A percentile compares a stretch with the other conserved stretches of the same genome.
Conservation (phyloP, 768 basidiomycete species). For the Lentinula guzmanii region DNA sequence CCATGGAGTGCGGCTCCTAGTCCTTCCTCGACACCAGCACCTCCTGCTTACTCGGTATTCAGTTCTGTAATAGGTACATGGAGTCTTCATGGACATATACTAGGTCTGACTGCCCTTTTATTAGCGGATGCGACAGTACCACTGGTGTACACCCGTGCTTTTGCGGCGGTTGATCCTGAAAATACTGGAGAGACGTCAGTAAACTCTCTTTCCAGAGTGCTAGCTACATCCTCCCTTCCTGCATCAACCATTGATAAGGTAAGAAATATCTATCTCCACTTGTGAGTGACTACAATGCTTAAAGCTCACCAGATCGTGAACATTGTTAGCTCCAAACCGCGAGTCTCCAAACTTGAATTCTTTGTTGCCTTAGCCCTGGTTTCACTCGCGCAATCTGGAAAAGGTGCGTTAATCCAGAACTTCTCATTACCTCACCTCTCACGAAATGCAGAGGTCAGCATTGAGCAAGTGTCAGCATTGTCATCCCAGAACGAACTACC, state of each 20-base stretch:
- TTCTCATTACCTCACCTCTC: background rate
- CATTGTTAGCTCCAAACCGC: constrained; percentile 72
- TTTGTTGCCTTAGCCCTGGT: constrained; percentile 87
- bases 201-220: constrained; percentile 72
- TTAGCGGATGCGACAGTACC: constrained; percentile 80
- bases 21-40: constrained; percentile 58
- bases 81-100: background rate
- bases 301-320: constrained; percentile 69
- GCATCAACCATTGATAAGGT: constrained; percentile 83
- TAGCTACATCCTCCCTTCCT: constrained; percentile 72
- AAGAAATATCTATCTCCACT: constrained; percentile 9
- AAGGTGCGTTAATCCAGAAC: constrained; percentile 40
- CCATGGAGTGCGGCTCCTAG: constrained; percentile 77
- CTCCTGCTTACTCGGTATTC: constrained; percentile 45
- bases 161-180: constrained; percentile 64
- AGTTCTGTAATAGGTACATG: constrained; percentile 63
- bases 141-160: constrained; percentile 67
- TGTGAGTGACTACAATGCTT: background rate
- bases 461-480: constrained; percentile 68
- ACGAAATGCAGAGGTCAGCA: constrained; percentile 56
- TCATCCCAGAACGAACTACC: constrained; percentile 77
- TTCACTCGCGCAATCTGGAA: constrained; percentile 76
- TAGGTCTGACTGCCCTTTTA: constrained; percentile 1
- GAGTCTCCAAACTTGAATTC: constrained; percentile 86
- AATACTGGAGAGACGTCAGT: constrained; percentile 77